Percentiles rank a stretch among this genome's conserved stretches.
These are phyloP conservation scores for Dentiscutata heterogama DNA, from an alignment of 371 early-diverging fungal species.

Conservation along the genomic window DNA sequence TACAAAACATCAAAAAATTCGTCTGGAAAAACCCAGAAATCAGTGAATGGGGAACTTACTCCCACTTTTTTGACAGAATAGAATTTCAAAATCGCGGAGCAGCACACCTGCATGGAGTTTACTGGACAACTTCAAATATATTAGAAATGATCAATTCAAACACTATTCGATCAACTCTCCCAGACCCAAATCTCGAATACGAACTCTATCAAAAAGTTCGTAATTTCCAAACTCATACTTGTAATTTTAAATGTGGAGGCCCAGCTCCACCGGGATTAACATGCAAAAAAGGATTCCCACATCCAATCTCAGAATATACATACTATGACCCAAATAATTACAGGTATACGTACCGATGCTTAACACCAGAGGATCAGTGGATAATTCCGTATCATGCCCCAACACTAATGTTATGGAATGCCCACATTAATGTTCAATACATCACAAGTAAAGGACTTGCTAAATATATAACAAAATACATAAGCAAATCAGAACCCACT, in stretches of 20 bases:
- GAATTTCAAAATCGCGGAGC: conserved; percentile 35
- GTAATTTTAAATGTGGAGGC: not conserved
- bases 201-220: conserved; percentile 2
- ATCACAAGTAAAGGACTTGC: not conserved
- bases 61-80: not conserved
- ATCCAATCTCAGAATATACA: not conserved
- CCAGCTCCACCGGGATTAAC: not conserved
- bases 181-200: not conserved
- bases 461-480: not conserved
- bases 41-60: not conserved
- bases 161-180: not conserved
- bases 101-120: not conserved
- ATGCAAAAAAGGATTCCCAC: conserved; percentile 2
- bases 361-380: not conserved
- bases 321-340: not conserved
- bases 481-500: not conserved
- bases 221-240: not conserved
- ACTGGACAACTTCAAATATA: not conserved
- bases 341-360: not conserved
- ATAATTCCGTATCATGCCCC: not conserved
- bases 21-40: conserved; percentile 15
- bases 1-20: not conserved
- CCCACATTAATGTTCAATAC: conserved; percentile 28
- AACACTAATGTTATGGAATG: conserved; percentile 11
- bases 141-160: not conserved